Percentiles rank a stretch among this genome's conserved stretches.
These are phyloP conservation scores for Hordeum vulgare DNA, from an alignment of 176 grass and related monocot genomes.

Conservation along the genomic window DNA sequence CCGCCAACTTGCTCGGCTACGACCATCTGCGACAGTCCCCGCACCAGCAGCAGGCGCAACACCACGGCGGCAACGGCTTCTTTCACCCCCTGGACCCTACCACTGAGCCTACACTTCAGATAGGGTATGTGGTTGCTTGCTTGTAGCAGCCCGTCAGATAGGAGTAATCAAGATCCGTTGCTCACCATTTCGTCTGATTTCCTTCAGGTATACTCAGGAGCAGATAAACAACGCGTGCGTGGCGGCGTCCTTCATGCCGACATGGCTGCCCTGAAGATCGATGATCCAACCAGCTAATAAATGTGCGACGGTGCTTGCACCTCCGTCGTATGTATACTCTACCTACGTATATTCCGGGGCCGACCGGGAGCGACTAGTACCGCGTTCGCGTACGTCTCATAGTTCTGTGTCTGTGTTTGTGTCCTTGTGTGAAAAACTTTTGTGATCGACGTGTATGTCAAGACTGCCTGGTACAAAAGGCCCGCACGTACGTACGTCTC, in stretches of 20 bases:
- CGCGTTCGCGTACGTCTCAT: background rate
- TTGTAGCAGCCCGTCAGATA: background rate
- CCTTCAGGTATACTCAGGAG: slow-evolving; percentile 60
- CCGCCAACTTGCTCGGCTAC: slow-evolving; percentile 47
- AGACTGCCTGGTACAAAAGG: background rate
- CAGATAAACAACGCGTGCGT: slow-evolving; percentile 62
- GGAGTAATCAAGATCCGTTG: background rate
- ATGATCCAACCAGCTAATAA: slow-evolving; percentile 15
- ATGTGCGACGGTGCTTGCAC: background rate
- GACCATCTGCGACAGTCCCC: slow-evolving; percentile 45
- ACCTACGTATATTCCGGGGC: background rate
- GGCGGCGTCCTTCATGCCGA: slow-evolving; percentile 51
- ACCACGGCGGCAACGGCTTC: slow-evolving; percentile 59
- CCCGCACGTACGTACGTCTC: background rate
- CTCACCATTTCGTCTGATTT: background rate
- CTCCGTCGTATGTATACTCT: background rate
- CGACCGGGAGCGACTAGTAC: background rate
- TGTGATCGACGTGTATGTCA: background rate
- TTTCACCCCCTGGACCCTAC: slow-evolving; percentile 61
- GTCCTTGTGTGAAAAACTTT: background rate
- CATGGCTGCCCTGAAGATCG: slow-evolving; percentile 64
- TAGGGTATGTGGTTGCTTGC: slow-evolving; percentile 41
- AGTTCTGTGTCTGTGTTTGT: background rate
- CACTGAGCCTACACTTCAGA: slow-evolving; percentile 78
- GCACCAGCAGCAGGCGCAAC: slow-evolving; percentile 29